Conservation (phyloP, 2,329 filamentous ascomycete genomes). For the Fusarium nodosum region DNA sequence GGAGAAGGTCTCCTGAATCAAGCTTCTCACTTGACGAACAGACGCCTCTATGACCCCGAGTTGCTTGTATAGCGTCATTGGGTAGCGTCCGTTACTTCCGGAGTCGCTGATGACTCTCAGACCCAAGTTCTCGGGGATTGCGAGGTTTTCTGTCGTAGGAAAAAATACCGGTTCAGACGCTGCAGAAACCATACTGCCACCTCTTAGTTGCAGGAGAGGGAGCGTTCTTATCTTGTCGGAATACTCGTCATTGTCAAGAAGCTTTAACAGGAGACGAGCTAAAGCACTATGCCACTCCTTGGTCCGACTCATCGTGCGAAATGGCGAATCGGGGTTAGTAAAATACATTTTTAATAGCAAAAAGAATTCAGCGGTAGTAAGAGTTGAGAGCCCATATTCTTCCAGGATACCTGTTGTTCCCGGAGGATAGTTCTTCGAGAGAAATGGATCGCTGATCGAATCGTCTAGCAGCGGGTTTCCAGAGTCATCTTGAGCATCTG, state of each 20-base stretch:
- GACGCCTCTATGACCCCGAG: background rate
- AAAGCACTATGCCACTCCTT: background rate
- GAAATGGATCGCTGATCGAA: constrained; percentile 9
- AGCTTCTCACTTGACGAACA: constrained; percentile 10
- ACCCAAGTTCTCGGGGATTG: constrained; percentile 1
- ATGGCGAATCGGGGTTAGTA: fast-evolving
- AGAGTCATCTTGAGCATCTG: background rate
- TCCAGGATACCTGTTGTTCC: background rate
- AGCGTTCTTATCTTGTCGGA: background rate
- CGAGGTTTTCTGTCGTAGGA: background rate
- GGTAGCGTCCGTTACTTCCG: no score
- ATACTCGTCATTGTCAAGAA: background rate
- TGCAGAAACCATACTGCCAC: constrained; percentile 9
- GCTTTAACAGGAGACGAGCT: background rate
- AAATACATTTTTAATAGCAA: no score
- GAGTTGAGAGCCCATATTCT: constrained; percentile 7
- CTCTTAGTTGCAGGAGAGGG: constrained; percentile 22
- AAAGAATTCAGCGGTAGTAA: background rate
- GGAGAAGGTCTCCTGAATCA: background rate
- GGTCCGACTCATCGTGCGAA: no score
- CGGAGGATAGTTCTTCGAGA: constrained; percentile 13
- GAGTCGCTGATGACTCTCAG: background rate
- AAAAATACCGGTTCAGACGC: constrained; percentile 20
- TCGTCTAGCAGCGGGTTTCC: constrained; percentile 25
- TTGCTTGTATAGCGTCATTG: background rate